Percentiles rank a stretch among this genome's conserved stretches.
Evolutionary conservation across 495 filamentous ascomycete genomes (phyloP).

Genomic region (Xylona heveae): DNA sequence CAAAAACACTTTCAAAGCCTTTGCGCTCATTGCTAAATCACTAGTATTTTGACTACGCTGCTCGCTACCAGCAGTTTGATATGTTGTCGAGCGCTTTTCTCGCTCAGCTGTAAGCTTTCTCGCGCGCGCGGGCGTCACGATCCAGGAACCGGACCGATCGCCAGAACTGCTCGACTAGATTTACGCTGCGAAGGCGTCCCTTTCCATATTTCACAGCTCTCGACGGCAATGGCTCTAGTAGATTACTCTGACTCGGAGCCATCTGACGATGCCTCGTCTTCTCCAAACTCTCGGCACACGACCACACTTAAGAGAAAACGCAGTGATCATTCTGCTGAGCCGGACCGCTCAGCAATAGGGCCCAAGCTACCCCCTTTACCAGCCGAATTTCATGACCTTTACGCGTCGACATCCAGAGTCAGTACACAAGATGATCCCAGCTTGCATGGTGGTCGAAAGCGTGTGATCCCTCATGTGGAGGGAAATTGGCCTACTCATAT

Average conservation of each 20-base stretch:
- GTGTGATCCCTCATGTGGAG: slow-evolving; percentile 61
- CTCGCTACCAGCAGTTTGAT: too few species aligned
- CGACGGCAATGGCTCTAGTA: slow-evolving; percentile 51
- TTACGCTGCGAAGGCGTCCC: too few species aligned
- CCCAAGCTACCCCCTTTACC: slow-evolving; percentile 62
- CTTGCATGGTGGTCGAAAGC: slow-evolving; percentile 66
- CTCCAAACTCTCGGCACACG: not conserved
- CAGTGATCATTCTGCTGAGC: slow-evolving; percentile 1
- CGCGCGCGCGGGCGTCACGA: too few species aligned
- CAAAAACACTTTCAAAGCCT: too few species aligned
- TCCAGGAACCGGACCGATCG: too few species aligned
- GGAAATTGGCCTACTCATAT: slow-evolving; percentile 88
- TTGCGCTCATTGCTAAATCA: too few species aligned
- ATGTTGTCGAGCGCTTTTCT: too few species aligned
- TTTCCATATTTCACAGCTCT: too few species aligned
- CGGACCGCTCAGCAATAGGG: not conserved
- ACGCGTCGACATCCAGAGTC: slow-evolving; percentile 54
- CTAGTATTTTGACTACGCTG: too few species aligned
- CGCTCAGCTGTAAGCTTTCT: too few species aligned
- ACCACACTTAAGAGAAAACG: slow-evolving; percentile 16
- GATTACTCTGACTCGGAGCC: slow-evolving; percentile 55
- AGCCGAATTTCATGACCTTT: slow-evolving; percentile 66
- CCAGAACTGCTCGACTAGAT: too few species aligned
- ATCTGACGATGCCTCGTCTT: slow-evolving; percentile 12
- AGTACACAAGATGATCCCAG: slow-evolving; percentile 61